Percentiles rank a stretch among this genome's conserved stretches.
Evolutionary conservation across 148 eudicot genomes (phyloP).

Genomic region (Cornus suecica): DNA sequence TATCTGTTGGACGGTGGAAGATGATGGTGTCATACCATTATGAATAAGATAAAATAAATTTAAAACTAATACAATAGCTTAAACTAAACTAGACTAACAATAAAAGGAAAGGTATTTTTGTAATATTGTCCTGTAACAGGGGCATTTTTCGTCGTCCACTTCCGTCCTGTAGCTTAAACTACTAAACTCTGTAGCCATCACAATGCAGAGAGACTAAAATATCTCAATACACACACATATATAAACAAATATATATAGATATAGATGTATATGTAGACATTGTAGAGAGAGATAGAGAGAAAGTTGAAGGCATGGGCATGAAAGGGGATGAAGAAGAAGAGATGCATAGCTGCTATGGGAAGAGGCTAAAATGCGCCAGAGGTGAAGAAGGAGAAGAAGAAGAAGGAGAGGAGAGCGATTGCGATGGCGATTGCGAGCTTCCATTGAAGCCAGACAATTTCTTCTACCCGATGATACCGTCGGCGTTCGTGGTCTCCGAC

Average conservation of each 20-base stretch:
- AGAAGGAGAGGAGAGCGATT: conserved; percentile 17
- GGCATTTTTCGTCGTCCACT: background rate
- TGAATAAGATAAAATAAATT: too few relatives aligned
- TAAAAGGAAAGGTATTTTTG: background rate
- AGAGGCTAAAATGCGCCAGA: conserved; percentile 44
- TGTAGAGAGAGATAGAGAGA: conserved; percentile 6
- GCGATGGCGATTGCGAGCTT: conserved; percentile 15
- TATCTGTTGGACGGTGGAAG: background rate
- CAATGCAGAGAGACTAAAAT: background rate
- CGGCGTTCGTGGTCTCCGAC: conserved; percentile 79
- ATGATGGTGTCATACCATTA: background rate
- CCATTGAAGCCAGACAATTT: conserved; percentile 16
- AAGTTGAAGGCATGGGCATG: conserved; percentile 29
- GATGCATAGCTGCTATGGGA: conserved; percentile 23
- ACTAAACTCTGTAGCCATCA: background rate
- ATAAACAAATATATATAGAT: background rate
- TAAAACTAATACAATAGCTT: background rate
- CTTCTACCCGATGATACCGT: conserved; percentile 40
- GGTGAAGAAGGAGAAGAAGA: conserved; percentile 3
- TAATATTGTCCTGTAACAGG: background rate
- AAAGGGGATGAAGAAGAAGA: conserved; percentile 20
- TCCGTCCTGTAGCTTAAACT: background rate
- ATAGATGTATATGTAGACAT: background rate
- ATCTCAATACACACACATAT: too few relatives aligned
- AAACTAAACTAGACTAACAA: too few relatives aligned